A percentile compares a stretch with the other conserved stretches of the same genome.
These are phyloP conservation scores for Chytriomyces hyalinus DNA, from an alignment of 192 early-diverging fungal species.

Conservation along the genomic window DNA sequence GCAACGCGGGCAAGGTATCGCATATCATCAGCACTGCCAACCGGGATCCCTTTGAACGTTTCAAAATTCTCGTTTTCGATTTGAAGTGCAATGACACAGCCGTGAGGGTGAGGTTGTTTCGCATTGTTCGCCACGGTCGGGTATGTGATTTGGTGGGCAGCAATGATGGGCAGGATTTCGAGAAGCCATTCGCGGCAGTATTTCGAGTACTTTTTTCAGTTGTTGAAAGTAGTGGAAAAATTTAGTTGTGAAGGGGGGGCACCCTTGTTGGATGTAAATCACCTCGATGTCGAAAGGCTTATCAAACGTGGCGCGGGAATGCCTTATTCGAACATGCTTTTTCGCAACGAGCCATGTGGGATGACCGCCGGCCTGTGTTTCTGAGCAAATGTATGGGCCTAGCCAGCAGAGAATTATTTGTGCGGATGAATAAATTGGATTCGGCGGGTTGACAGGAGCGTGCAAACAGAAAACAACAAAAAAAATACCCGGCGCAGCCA, in stretches of 20 bases:
- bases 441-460: background rate
- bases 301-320: conserved; percentile 68
- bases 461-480: no score
- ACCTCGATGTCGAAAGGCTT: conserved; percentile 65
- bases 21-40: conserved; percentile 83
- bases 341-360: conserved; percentile 82
- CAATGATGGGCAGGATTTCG: conserved; percentile 76
- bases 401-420: background rate
- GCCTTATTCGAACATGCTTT: conserved; percentile 72
- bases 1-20: conserved; percentile 75
- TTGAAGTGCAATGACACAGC: conserved; percentile 80
- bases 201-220: conserved; percentile 63
- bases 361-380: conserved; percentile 73
- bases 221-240: background rate
- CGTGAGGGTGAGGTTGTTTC: conserved; percentile 36
- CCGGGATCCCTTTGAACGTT: conserved; percentile 60
- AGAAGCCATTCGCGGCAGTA: conserved; percentile 79
- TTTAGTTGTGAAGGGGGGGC: background rate
- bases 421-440: background rate
- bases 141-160: conserved; percentile 74
- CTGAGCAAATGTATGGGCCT: conserved; percentile 74
- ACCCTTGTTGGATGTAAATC: background rate
- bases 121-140: conserved; percentile 21
- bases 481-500: conserved; percentile 72
- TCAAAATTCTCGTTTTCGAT: conserved; percentile 83